Conservation (phyloP, 1,284 basidiomycete species). For the Cryptococcus sp. region DNA sequence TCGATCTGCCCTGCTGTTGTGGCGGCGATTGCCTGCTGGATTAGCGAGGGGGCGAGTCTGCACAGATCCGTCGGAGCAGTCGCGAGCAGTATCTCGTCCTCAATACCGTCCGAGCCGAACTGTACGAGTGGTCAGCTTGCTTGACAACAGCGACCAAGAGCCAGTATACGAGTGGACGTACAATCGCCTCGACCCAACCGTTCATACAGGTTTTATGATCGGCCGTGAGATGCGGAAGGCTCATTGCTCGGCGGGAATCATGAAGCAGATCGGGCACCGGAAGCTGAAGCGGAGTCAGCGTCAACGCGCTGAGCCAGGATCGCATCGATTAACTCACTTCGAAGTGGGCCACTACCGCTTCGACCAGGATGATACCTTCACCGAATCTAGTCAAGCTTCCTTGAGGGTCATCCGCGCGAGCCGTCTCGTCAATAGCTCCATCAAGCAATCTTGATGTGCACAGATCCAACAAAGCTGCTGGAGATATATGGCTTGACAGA, state of each 20-base stretch:
- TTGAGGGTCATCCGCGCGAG: constrained; percentile 48
- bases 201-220: constrained; percentile 45
- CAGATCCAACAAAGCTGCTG: constrained; percentile 25
- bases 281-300: constrained; percentile 19
- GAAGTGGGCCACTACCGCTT: constrained; percentile 43
- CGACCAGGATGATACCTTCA: constrained; percentile 46
- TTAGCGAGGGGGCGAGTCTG: constrained; percentile 55
- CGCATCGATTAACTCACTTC: constrained; percentile 23
- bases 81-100: constrained; percentile 51
- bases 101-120: constrained; percentile 54
- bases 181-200: constrained; percentile 52
- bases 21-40: constrained; percentile 57
- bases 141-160: neutral
- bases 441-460: constrained; percentile 31
- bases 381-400: constrained; percentile 50
- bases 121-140: constrained; percentile 15
- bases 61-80: constrained; percentile 55
- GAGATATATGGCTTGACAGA: constrained; percentile 23
- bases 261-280: constrained; percentile 33
- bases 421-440: constrained; percentile 26
- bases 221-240: constrained; percentile 40
- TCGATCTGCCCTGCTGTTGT: constrained; percentile 56
- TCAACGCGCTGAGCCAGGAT: neutral
- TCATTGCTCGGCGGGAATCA: constrained; percentile 38
- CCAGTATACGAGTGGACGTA: constrained; percentile 20